A percentile compares a stretch with the other conserved stretches of the same genome.
phyloP scores from a whole-genome alignment of 169 alveolate genomes.

The Eimeria sp. region DNA sequence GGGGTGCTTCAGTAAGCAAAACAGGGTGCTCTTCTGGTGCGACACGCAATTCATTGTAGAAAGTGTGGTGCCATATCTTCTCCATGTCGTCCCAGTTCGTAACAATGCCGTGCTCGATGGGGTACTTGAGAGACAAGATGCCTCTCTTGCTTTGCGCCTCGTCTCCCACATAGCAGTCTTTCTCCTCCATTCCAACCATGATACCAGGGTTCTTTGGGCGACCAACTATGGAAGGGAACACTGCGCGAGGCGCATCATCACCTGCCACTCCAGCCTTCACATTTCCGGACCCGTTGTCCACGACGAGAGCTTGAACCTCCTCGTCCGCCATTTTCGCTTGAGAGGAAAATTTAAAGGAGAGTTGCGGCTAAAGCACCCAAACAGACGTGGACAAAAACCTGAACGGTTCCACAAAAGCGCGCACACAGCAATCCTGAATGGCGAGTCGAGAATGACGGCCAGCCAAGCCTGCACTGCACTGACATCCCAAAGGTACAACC shows the following conservation, averaged over 20 bases:
- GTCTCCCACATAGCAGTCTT: slow-evolving; percentile 99
- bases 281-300: slow-evolving; percentile 99
- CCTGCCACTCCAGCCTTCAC: slow-evolving; percentile 99
- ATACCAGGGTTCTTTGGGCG: slow-evolving; percentile 95
- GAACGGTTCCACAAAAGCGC: slow-evolving; percentile 54
- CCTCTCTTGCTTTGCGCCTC: slow-evolving; percentile 99
- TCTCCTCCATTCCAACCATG: slow-evolving; percentile 99
- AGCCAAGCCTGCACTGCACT: slow-evolving; percentile 22
- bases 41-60: slow-evolving; percentile 99
- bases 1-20: slow-evolving; percentile 99
- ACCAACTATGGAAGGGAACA: slow-evolving; percentile 99
- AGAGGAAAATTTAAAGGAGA: slow-evolving; percentile 48
- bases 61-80: slow-evolving; percentile 99
- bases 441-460: slow-evolving; percentile 15
- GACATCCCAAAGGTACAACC: slow-evolving; percentile 6
- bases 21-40: slow-evolving; percentile 99
- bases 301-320: slow-evolving; percentile 97
- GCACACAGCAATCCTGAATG: slow-evolving; percentile 31
- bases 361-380: slow-evolving; percentile 48
- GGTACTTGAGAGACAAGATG: slow-evolving; percentile 97
- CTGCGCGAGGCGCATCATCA: slow-evolving; percentile 99
- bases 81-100: slow-evolving; percentile 99
- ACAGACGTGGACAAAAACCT: slow-evolving; percentile 71
- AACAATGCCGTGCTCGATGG: slow-evolving; percentile 99
- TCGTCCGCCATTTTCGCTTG: slow-evolving; percentile 90